Evolutionary conservation across 129 eudicot species (phyloP).

Genomic region (Artemisia argyi): DNA sequence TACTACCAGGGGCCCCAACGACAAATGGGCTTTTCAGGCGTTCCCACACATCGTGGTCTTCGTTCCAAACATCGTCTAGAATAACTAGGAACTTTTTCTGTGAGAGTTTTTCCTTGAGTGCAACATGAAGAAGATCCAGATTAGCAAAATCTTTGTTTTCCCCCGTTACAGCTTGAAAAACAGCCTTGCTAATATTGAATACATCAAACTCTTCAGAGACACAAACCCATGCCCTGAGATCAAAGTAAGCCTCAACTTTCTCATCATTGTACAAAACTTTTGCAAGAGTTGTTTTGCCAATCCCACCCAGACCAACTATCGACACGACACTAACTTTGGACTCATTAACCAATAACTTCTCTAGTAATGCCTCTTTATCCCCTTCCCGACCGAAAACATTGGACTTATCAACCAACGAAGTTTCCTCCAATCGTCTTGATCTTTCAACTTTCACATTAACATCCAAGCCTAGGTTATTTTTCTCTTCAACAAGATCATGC

Average conservation of each 20-base stretch:
- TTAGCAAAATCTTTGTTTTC: background rate
- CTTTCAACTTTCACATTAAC: background rate
- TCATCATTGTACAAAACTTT: background rate
- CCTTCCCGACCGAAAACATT: background rate
- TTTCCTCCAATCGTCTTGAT: background rate
- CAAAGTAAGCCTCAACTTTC: background rate
- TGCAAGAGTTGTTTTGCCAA: conserved; percentile 2
- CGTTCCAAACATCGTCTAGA: conserved; percentile 48
- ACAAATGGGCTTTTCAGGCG: conserved; percentile 17
- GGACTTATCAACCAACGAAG: background rate
- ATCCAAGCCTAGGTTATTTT: background rate
- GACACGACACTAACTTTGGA: background rate
- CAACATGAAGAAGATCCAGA: conserved; percentile 31
- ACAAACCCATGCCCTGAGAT: background rate
- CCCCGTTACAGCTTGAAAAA: background rate
- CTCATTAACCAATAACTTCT: background rate
- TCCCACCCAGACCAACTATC: background rate
- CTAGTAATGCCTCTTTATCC: background rate
- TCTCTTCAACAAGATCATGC: background rate
- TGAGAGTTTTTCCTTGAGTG: background rate
- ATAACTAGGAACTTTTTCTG: conserved; percentile 39
- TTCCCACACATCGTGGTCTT: conserved; percentile 28
- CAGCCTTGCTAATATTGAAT: background rate
- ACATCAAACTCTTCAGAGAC: background rate
- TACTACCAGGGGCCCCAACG: conserved; percentile 27